Base-by-base conservation (phyloP, 2,329 filamentous ascomycete species). In the Cordyceps cicadae region DNA sequence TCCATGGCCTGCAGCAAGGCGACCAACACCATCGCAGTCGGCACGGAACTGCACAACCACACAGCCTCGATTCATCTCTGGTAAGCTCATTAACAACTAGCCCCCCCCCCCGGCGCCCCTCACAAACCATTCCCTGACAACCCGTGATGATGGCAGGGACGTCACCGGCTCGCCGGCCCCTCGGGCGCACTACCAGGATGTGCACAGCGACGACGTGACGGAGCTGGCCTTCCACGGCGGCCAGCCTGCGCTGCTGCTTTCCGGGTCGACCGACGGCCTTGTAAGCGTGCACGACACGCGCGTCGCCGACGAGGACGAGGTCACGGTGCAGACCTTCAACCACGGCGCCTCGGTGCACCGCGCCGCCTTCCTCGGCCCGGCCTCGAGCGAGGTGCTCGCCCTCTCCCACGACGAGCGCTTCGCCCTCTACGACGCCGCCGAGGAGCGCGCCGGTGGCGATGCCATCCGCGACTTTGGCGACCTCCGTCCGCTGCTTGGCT, bases 371-470 rank as follows among this genome's bases (percentile, higher is more conserved):
- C 76, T 93, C 59, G 83, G 78, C 60, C 45, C 66, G 7, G 8
- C 21, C 19, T 72, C 77, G 17, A 81, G 80, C 5, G 82, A 88
- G 67, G 81, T 92, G 37, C 90, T 85, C 64, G 88, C 87, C 4
- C 74, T 92, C 11, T 90, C 87, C 0, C 88, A 91, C 62, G 90
- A 93, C 70, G 90, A 94, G 76, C 86, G 84, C 62, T 82, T 92
- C 64, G 86, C 87, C 19, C 80, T 92, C 61, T 91, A 92, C 70
- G 82, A 87, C 63, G 76, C 89, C 60, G 82, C 85, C 53, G 87
- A 88, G 64, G 81, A 82, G 45, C 78, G n/a, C 81, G 43, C 83
- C 51, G 82, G 82, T 19, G 86, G 84, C 11, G 77, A 80, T 1
- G 81, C 83, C 2, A 76, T 76, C 0, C 70, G 72, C 24, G 76